These are phyloP conservation scores for Aspergillus quadrilineatus DNA, from an alignment of 2,329 filamentous ascomycete genomes.

Conservation along the genomic window DNA sequence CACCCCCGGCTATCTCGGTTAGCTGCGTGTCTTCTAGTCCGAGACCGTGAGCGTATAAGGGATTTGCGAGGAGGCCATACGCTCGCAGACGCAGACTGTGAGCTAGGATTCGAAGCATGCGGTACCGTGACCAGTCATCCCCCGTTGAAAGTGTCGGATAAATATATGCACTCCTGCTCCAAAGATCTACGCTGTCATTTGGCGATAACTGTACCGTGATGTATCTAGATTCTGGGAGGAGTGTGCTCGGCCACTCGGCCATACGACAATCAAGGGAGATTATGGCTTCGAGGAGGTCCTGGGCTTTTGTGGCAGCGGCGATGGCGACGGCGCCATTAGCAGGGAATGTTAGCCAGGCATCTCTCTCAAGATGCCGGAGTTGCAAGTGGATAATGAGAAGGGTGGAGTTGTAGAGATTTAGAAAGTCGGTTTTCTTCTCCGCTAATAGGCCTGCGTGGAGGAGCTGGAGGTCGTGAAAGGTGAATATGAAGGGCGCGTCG, in stretches of 20 bases:
- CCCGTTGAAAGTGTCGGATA: slow-evolving; percentile 4
- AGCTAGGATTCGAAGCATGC: slow-evolving; percentile 4
- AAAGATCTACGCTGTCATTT: background rate
- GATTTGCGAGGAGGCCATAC: background rate
- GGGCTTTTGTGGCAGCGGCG: background rate
- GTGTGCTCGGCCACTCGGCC: slow-evolving; percentile 1
- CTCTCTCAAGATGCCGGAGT: background rate
- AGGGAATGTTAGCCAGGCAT: background rate
- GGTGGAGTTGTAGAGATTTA: slow-evolving; percentile 3
- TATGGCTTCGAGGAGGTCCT: background rate
- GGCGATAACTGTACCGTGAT: slow-evolving; percentile 2
- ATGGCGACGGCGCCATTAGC: background rate
- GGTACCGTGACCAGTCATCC: slow-evolving; percentile 10
- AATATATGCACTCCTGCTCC: slow-evolving; percentile 1
- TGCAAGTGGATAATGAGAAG: slow-evolving; percentile 7
- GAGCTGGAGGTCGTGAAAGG: slow-evolving; percentile 5
- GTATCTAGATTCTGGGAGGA: slow-evolving; percentile 1
- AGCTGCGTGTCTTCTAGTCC: background rate
- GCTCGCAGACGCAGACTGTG: slow-evolving; percentile 7
- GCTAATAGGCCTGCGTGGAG: slow-evolving; percentile 1
- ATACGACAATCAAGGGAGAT: background rate
- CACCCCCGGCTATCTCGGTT: background rate
- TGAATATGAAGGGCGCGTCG: slow-evolving; percentile 4
- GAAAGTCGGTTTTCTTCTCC: background rate
- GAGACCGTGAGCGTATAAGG: background rate